Evolutionary conservation across 192 early-diverging fungal species (phyloP), one percentile per base, ranked within the genome.

Genomic region (Backusella westeae): DNA sequence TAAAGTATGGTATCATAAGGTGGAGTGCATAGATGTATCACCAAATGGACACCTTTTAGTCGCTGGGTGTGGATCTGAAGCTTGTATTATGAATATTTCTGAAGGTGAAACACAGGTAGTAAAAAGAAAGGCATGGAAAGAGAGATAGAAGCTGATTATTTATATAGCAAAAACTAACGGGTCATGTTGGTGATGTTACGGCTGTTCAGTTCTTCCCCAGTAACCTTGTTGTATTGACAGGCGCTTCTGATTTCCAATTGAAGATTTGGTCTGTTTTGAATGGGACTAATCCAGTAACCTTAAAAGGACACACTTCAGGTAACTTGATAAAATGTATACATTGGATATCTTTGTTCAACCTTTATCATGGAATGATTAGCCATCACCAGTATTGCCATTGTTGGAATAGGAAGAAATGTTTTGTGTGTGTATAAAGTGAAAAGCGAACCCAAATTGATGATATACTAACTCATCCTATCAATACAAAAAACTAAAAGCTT

Each of bases 211-310:
- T 94, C 80, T 94, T 94, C 71, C 93, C 93, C 6, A 92, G 91
- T 3, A 92, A 90, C 23, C 90, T 72, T 84, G 92, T 94, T 0
- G 81, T 91, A 7, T 83, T 94, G 10, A 91, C 88, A 67, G 93
- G 90, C 4, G 88, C 85, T 14, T 84, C 87, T 15, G 93, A 94
- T 73, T 87, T 91, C 78, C 86, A 87, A 42, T 76, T 93, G 7
- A 88, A 89, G 41, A 82, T 94, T 71, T 94, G 93, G 93, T 93
- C 93, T 26, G 92, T 86, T 29, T 73, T 88, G 36, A 92, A 94
- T 75, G 93, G 93, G 65, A 84, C 83, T 35, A 93, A 92, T 71
- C 93, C 93, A 10, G 90, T 91, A 4, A 92, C 91, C 8, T 80
- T 94, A 66, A 86, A 79, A 21, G 93, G 92, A 23, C 93, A 94